Evolutionary conservation across 345 rosid genomes (phyloP).

Genomic region (Raphanus raphanistrum): DNA sequence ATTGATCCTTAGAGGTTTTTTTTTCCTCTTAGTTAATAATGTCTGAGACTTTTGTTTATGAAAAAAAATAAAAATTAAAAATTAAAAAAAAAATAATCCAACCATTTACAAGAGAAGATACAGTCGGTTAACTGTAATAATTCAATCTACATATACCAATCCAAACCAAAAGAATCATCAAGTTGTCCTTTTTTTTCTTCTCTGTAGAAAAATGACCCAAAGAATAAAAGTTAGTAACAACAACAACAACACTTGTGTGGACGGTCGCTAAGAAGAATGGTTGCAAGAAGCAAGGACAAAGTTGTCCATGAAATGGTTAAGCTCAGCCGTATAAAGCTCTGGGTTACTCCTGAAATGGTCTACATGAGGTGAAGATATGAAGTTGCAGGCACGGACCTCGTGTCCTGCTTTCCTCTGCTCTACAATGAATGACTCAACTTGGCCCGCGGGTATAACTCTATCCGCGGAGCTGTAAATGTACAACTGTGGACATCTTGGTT

Average conservation of each 20-base stretch:
- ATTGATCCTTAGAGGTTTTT: too few relatives aligned
- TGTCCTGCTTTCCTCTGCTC: slow-evolving; percentile 74
- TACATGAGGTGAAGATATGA: slow-evolving; percentile 91
- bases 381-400: slow-evolving; percentile 87
- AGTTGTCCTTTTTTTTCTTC: background rate
- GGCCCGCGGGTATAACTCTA: slow-evolving; percentile 76
- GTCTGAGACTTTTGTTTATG: too few relatives aligned
- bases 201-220: background rate
- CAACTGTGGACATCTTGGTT: slow-evolving; percentile 90
- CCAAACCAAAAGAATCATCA: slow-evolving; percentile 38
- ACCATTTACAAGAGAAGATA: slow-evolving; percentile 33
- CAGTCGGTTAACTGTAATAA: slow-evolving; percentile 17
- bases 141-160: slow-evolving; percentile 14
- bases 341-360: slow-evolving; percentile 98
- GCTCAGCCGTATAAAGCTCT: slow-evolving; percentile 66
- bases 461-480: slow-evolving; percentile 97
- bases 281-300: slow-evolving; percentile 59
- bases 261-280: slow-evolving; percentile 37
- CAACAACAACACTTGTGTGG: slow-evolving; percentile 19
- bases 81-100: background rate
- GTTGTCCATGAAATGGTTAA: slow-evolving; percentile 76
- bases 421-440: slow-evolving; percentile 85
- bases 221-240: slow-evolving; percentile 21
- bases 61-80: too few relatives aligned
- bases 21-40: too few relatives aligned